Conservation (phyloP, 1,284 basidiomycete species). For the Gymnopus androsaceus region DNA sequence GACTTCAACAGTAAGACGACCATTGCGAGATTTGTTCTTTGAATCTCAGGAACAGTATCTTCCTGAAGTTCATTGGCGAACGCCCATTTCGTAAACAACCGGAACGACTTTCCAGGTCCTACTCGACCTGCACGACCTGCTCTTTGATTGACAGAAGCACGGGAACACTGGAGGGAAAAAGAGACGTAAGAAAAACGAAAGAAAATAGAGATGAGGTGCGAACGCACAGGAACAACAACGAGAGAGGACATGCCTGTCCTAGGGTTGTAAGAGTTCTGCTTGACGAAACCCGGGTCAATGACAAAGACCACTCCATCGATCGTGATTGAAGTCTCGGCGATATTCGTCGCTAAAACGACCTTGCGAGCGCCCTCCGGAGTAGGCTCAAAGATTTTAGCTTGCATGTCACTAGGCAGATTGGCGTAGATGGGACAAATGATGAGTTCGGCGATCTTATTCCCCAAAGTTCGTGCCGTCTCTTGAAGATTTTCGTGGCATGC, state of each 20-base stretch:
- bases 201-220: not conserved
- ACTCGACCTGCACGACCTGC: conserved; percentile 97
- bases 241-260: conserved; percentile 96
- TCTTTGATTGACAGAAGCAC: conserved; percentile 95
- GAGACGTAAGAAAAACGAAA: conserved; percentile 10
- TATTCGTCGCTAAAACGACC: conserved; percentile 97
- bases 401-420: conserved; percentile 97
- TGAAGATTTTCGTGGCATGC: conserved; percentile 94
- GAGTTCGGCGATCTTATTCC: conserved; percentile 94
- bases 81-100: conserved; percentile 95
- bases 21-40: conserved; percentile 96
- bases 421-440: conserved; percentile 98
- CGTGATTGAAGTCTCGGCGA: conserved; percentile 97
- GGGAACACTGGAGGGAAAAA: conserved; percentile 69
- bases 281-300: conserved; percentile 97
- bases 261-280: conserved; percentile 97
- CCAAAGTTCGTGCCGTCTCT: conserved; percentile 92
- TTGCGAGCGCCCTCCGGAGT: conserved; percentile 96
- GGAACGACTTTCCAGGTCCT: conserved; percentile 97
- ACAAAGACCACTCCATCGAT: conserved; percentile 98
- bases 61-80: conserved; percentile 95
- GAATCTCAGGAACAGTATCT: conserved; percentile 97
- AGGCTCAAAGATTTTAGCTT: conserved; percentile 98
- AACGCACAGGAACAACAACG: conserved; percentile 85
- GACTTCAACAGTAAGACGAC: conserved; percentile 95